phyloP scores from a whole-genome alignment of 345 rosid species.

The Zanthoxylum bungeanum region DNA sequence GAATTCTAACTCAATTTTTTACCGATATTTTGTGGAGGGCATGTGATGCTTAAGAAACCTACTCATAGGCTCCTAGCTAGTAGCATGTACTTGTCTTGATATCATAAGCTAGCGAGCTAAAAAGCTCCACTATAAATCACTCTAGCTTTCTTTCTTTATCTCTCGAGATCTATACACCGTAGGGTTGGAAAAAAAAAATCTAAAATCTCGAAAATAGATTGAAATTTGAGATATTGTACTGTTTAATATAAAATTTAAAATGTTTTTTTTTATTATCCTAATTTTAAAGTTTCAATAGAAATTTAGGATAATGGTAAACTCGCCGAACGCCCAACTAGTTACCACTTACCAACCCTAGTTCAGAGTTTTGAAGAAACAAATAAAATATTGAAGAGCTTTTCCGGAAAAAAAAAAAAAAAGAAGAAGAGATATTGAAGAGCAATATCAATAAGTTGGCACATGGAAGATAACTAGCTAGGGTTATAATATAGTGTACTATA shows the following conservation, averaged over 20 bases:
- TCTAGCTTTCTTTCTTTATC: neutral
- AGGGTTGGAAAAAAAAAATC: no score
- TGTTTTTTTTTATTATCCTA: no score
- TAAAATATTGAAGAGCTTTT: neutral
- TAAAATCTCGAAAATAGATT: neutral
- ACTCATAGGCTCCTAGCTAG: neutral
- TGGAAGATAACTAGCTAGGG: no score
- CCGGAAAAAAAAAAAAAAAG: no score
- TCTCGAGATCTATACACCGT: no score
- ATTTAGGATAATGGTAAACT: neutral
- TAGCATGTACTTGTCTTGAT: neutral
- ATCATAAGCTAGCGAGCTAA: neutral
- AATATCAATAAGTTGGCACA: neutral
- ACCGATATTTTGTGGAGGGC: neutral
- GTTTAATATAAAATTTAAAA: no score
- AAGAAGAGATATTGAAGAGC: neutral
- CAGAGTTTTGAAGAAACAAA: neutral
- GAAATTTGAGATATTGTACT: neutral
- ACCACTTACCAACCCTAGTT: neutral
- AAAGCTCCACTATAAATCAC: neutral
- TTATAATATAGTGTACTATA: no score
- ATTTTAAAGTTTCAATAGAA: no score
- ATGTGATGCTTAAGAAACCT: neutral
- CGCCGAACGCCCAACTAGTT: neutral
- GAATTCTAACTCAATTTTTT: no score